These are phyloP conservation scores for Fusarium ramigenum DNA, from an alignment of 2,329 filamentous ascomycete species.

Conservation along the genomic window DNA sequence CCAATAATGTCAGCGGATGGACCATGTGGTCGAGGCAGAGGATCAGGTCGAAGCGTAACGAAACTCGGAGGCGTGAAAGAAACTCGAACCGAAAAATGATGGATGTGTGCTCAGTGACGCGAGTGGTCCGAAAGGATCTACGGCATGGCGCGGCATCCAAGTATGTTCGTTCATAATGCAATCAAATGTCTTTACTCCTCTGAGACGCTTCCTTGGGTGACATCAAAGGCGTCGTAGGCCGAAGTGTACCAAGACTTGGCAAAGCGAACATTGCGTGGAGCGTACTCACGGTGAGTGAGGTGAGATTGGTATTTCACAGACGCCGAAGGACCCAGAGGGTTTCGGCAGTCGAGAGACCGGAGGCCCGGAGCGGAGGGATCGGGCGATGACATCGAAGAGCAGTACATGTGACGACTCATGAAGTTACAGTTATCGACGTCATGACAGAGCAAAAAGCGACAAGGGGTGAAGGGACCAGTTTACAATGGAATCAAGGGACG, in stretches of 20 bases:
- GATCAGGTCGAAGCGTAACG: conserved; percentile 21
- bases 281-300: not conserved
- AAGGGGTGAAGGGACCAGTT: conserved; percentile 12
- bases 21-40: conserved; percentile 42
- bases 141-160: not conserved
- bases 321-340: conserved; percentile 9
- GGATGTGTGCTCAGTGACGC: conserved; percentile 17
- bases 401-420: conserved; percentile 7
- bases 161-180: conserved; percentile 8
- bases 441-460: conserved; percentile 8
- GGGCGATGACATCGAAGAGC: conserved; percentile 19
- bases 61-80: not conserved
- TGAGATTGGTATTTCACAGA: not conserved
- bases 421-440: conserved; percentile 16
- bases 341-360: conserved; percentile 26
- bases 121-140: conserved; percentile 15
- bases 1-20: conserved; percentile 34
- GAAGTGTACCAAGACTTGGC: not conserved
- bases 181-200: not conserved
- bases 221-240: not conserved
- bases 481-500: conserved; percentile 22
- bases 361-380: conserved; percentile 26
- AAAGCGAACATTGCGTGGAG: not conserved
- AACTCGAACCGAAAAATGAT: conserved; percentile 1
- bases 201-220: not conserved